Evolutionary conservation across 2,329 filamentous ascomycete genomes (phyloP).

Genomic region (Hysterium pulicare): DNA sequence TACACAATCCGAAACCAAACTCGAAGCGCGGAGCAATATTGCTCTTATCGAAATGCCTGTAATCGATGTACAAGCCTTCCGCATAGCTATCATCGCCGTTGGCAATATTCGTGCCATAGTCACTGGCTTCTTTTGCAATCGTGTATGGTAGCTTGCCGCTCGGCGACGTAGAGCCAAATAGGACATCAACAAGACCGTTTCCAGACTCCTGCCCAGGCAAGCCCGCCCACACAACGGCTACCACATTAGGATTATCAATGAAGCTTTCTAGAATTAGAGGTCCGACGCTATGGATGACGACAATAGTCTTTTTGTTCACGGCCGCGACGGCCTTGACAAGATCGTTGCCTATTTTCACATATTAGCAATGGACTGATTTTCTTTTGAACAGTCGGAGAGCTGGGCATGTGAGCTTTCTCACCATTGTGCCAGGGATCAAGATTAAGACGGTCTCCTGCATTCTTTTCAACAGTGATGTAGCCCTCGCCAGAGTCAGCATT

Average conservation of each 20-base stretch:
- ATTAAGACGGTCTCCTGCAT: constrained; percentile 48
- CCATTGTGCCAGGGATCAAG: constrained; percentile 43
- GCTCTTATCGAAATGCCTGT: constrained; percentile 42
- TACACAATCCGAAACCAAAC: constrained; percentile 45
- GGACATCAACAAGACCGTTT: constrained; percentile 44
- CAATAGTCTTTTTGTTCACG: constrained; percentile 37
- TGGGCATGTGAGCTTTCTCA: too few relatives aligned
- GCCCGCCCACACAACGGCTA: constrained; percentile 40
- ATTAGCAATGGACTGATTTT: too few relatives aligned
- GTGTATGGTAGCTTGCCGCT: constrained; percentile 57
- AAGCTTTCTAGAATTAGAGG: constrained; percentile 35
- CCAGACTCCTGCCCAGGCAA: constrained; percentile 45
- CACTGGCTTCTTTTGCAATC: constrained; percentile 30
- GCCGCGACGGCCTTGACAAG: constrained; percentile 38
- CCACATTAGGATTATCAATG: constrained; percentile 35
- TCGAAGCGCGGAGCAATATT: constrained; percentile 42
- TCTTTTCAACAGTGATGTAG: constrained; percentile 46
- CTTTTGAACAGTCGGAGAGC: too few relatives aligned
- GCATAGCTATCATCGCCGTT: constrained; percentile 29
- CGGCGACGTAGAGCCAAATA: constrained; percentile 44
- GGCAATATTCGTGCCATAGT: constrained; percentile 29
- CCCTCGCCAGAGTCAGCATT: constrained; percentile 49
- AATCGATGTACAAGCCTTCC: constrained; percentile 47
- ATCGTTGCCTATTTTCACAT: too few relatives aligned
- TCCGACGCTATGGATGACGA: constrained; percentile 38